Conservation (phyloP, 2,329 filamentous ascomycete genomes). For the Colletotrichum eleusines region DNA sequence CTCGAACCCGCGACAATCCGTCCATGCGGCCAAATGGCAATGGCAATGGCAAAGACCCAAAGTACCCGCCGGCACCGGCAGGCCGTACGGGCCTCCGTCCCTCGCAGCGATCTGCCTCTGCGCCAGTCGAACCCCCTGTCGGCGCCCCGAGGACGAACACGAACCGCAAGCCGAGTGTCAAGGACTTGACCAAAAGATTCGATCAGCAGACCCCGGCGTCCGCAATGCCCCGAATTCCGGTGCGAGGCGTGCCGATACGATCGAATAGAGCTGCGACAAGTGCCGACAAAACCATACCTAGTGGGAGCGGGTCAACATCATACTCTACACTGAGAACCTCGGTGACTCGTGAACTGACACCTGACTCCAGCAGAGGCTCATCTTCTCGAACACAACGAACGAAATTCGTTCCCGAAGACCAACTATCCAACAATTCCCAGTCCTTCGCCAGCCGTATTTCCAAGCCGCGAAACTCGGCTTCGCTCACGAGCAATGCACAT, state of each 20-base stretch:
- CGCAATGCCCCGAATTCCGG: conserved; percentile 51
- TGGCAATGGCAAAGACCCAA: conserved; percentile 62
- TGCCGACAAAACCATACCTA: conserved; percentile 42
- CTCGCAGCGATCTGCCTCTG: conserved; percentile 66
- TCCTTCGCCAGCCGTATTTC: conserved; percentile 71
- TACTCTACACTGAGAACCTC: conserved; percentile 57
- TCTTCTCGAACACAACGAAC: conserved; percentile 54
- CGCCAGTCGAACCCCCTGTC: conserved; percentile 63
- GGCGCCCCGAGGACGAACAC: conserved; percentile 48
- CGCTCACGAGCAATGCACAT: conserved; percentile 50
- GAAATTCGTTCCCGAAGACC: conserved; percentile 63
- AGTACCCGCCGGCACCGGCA: conserved; percentile 57
- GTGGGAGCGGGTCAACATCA: conserved; percentile 49
- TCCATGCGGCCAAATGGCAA: conserved; percentile 64
- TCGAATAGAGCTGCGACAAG: conserved; percentile 53
- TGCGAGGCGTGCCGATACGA: conserved; percentile 51
- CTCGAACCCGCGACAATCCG: conserved; percentile 55
- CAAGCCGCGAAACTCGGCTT: conserved; percentile 57
- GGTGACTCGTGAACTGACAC: conserved; percentile 49
- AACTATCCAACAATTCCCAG: conserved; percentile 65
- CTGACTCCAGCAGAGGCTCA: conserved; percentile 43
- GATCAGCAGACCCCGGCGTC: conserved; percentile 67
- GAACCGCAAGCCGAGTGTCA: conserved; percentile 74
- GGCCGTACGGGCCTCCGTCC: conserved; percentile 57
- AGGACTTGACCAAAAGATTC: conserved; percentile 83